Conservation (phyloP, 768 basidiomycete genomes). For the Trametes cubensis region DNA sequence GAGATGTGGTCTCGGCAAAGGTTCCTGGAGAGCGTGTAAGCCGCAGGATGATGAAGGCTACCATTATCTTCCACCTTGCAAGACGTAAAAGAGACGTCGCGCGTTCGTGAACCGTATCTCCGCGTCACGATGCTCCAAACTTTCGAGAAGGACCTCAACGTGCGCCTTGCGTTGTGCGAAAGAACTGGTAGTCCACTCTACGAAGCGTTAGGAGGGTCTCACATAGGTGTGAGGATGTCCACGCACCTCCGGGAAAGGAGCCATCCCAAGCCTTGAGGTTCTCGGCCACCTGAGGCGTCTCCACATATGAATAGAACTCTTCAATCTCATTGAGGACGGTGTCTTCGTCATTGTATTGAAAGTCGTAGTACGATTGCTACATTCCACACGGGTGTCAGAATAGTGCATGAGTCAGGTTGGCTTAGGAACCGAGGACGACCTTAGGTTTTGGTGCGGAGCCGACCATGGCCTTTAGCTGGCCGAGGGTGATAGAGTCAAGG, state of each 20-base stretch:
- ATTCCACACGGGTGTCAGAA: slow-evolving; percentile 29
- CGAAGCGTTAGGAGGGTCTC: slow-evolving; percentile 7
- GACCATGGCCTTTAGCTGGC: slow-evolving; percentile 78
- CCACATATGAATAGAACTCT: slow-evolving; percentile 97
- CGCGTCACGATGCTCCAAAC: slow-evolving; percentile 83
- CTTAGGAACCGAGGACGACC: slow-evolving; percentile 43
- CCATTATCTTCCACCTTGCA: slow-evolving; percentile 69
- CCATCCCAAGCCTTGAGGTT: slow-evolving; percentile 88
- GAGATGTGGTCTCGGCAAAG: slow-evolving; percentile 87
- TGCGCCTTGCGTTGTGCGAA: slow-evolving; percentile 65
- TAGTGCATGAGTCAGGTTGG: slow-evolving; percentile 12
- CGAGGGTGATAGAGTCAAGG: slow-evolving; percentile 76
- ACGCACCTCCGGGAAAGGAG: slow-evolving; percentile 75
- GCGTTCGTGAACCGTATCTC: slow-evolving; percentile 87
- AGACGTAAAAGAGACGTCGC: slow-evolving; percentile 82
- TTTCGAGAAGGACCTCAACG: slow-evolving; percentile 81
- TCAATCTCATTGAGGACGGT: slow-evolving; percentile 95
- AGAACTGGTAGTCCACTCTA: slow-evolving; percentile 82
- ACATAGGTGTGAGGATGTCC: slow-evolving; percentile 16
- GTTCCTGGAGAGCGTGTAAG: slow-evolving; percentile 56
- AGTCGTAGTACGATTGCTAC: slow-evolving; percentile 88
- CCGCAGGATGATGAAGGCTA: slow-evolving; percentile 2
- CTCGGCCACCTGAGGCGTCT: slow-evolving; percentile 88
- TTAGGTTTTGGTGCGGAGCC: slow-evolving; percentile 72
- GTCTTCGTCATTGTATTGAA: slow-evolving; percentile 94